phyloP scores from a whole-genome alignment of 2,329 filamentous ascomycete genomes.

The Neonectria sp. region DNA sequence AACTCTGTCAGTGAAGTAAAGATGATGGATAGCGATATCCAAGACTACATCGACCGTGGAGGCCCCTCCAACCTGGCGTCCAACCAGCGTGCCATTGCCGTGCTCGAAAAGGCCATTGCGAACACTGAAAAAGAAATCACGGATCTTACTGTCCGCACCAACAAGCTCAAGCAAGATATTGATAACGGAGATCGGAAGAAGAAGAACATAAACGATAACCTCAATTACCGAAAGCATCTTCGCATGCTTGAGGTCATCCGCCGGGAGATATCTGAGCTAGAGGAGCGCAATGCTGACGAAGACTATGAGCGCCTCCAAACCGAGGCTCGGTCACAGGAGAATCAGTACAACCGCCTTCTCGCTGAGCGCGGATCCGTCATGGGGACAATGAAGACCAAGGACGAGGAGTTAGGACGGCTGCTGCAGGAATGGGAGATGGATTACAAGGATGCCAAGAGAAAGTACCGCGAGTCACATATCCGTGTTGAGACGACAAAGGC shows the following conservation, averaged over 20 bases:
- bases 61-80: constrained; percentile 80
- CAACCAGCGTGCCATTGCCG: constrained; percentile 78
- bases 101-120: constrained; percentile 76
- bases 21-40: constrained; percentile 82
- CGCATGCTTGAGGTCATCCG: constrained; percentile 77
- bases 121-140: constrained; percentile 77
- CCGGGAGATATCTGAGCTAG: constrained; percentile 80
- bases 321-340: constrained; percentile 79
- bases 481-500: constrained; percentile 93
- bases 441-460: constrained; percentile 84
- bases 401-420: constrained; percentile 82
- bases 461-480: constrained; percentile 91
- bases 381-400: constrained; percentile 87
- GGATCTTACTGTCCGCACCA: constrained; percentile 78
- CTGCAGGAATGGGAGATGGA: constrained; percentile 86
- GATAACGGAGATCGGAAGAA: constrained; percentile 86
- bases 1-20: constrained; percentile 84
- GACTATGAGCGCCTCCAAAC: constrained; percentile 82
- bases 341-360: constrained; percentile 76
- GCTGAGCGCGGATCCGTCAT: constrained; percentile 82
- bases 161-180: constrained; percentile 83
- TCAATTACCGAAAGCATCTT: constrained; percentile 85
- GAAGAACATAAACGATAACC: constrained; percentile 89
- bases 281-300: constrained; percentile 84
- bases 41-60: constrained; percentile 82